Evolutionary conservation across 768 basidiomycete genomes (phyloP), one percentile per base, ranked within the genome.

Genomic region (Tulasnella sp.): DNA sequence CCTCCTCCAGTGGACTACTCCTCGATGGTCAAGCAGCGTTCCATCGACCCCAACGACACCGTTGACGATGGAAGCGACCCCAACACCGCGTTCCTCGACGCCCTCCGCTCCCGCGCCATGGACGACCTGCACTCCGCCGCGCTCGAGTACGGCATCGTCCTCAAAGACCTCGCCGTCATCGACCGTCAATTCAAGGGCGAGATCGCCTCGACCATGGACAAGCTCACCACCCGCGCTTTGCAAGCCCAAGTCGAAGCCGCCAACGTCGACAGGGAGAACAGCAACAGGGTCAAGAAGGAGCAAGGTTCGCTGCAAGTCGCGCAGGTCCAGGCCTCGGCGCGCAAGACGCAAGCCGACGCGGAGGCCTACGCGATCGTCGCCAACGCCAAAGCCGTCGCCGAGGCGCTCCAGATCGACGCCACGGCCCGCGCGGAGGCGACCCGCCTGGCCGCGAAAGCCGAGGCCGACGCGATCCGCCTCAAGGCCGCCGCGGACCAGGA

Each of bases 111-210:
- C 6, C 91, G 93, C 58, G 95, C 94, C 11, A 94, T 95, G 93
- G 95, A 96, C 84, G 94, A 96, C 80, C 90, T 96, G 88, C 92
- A 93, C 80, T 87, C 91, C 78, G 94, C 93, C 31, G 93, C 94
- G 3, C 85, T 93, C 60, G 94, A 95, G 84, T 96, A 96, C 82
- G 95, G 95, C 9, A 96, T 95, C 75, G 86, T 93, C 48, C 85
- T 96, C 75, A 94, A 94, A 85, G 79, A 79, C 64, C 44, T 80
- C 92, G 94, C 94, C 78, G 94, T 96, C 78, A 95, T 95, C 80
- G 94, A 95, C 84, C 88, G 94, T 42, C 93, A 95, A 83, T 96
- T 96, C 88, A 95, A 96, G 87, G 94, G 94, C 80, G 94, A 96
- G 84, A 94, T 95, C 82, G 94, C 93, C 0, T 87, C 89, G 40